These are phyloP conservation scores for Neurospora sublineolata DNA, from an alignment of 495 filamentous ascomycete species.

Conservation along the genomic window DNA sequence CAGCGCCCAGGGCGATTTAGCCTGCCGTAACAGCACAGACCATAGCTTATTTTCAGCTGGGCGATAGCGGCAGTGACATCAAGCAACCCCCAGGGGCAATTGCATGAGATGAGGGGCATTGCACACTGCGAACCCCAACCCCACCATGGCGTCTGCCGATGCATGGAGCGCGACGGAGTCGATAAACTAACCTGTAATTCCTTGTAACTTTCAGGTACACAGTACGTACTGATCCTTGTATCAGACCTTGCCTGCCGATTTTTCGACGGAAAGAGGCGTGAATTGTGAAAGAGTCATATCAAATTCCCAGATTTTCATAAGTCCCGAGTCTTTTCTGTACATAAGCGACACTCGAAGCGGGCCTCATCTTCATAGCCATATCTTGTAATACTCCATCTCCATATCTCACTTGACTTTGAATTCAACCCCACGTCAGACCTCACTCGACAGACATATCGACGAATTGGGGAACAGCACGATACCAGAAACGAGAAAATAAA, in stretches of 20 bases:
- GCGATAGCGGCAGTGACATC: not conserved
- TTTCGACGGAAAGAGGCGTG: not conserved
- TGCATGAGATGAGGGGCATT: not conserved
- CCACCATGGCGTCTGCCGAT: not conserved
- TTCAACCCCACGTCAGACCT: not conserved
- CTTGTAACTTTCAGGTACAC: not conserved
- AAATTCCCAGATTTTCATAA: not conserved
- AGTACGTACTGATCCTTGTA: not conserved
- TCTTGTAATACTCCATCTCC: not conserved
- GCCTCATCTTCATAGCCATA: not conserved
- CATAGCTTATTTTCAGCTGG: conserved; percentile 15
- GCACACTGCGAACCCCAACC: not conserved
- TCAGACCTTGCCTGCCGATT: not conserved
- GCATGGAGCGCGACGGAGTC: not conserved
- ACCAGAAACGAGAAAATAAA: not conserved
- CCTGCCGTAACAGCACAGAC: conserved; percentile 15
- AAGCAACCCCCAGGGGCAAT: not conserved
- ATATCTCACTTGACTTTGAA: not conserved
- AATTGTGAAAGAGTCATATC: not conserved
- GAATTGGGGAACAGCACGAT: not conserved
- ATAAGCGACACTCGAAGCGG: not conserved
- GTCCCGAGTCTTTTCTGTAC: not conserved
- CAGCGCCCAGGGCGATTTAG: not conserved
- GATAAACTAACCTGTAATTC: not conserved
- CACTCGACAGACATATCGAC: not conserved